Conservation (phyloP, 2,329 filamentous ascomycete genomes). For the Pseudogymnoascus sp. region DNA sequence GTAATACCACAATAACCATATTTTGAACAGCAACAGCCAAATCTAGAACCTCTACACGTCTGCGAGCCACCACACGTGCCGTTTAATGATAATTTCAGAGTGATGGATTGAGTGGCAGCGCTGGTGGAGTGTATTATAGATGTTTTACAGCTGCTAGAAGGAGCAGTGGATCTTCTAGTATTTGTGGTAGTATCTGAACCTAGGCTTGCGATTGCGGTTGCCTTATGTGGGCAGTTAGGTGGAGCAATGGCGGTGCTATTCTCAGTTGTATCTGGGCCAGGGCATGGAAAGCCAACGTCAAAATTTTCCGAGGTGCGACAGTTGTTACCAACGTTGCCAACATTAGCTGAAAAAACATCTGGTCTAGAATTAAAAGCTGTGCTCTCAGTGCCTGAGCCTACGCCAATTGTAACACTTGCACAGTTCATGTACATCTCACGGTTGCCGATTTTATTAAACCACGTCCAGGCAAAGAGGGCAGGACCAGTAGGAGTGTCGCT, state of each 20-base stretch:
- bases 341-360: slow-evolving; percentile 42
- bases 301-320: slow-evolving; percentile 39
- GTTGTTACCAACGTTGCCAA: slow-evolving; percentile 36
- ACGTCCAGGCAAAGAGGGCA: slow-evolving; percentile 34
- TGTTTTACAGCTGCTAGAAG: no score
- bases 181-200: no score
- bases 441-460: slow-evolving; percentile 50
- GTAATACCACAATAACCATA: slow-evolving; percentile 14
- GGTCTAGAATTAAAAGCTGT: slow-evolving; percentile 36
- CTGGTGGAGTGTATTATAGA: no score
- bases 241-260: no score
- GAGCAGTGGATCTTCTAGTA: no score
- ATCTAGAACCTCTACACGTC: slow-evolving; percentile 14
- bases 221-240: no score
- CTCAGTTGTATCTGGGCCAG: slow-evolving; percentile 32
- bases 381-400: slow-evolving; percentile 15
- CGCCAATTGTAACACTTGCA: slow-evolving; percentile 43
- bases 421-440: slow-evolving; percentile 60
- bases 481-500: background rate
- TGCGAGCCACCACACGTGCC: slow-evolving; percentile 13
- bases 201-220: no score
- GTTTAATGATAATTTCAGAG: background rate
- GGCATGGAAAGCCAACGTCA: slow-evolving; percentile 44
- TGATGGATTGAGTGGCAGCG: no score
- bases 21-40: slow-evolving; percentile 17